Evolutionary conservation across 2,329 filamentous ascomycete species (phyloP).

Genomic region (Ciborinia camelliae): DNA sequence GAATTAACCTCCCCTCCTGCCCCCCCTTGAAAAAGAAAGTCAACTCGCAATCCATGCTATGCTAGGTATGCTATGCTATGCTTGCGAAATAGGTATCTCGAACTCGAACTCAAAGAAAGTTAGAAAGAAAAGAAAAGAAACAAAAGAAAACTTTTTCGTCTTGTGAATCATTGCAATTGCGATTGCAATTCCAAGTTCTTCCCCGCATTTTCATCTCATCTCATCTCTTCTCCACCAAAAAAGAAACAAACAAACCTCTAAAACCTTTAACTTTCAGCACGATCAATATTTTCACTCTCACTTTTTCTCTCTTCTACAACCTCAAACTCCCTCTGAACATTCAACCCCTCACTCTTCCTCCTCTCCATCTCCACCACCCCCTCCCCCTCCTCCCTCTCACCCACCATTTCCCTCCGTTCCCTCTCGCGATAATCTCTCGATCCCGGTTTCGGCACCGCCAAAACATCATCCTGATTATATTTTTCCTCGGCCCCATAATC

Average conservation of each 20-base stretch:
- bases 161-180: background rate
- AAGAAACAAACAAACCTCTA: too few species aligned
- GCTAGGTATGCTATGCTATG: background rate
- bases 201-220: too few species aligned
- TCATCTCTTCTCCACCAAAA: too few species aligned
- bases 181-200: background rate
- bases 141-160: background rate
- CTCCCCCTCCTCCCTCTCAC: background rate
- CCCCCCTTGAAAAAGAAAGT: too few species aligned
- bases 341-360: background rate
- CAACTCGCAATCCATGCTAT: too few species aligned
- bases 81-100: background rate
- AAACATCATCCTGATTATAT: background rate
- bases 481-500: background rate
- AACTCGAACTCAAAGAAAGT: background rate
- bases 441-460: constrained; percentile 19
- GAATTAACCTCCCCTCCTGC: too few species aligned
- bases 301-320: background rate
- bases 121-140: background rate
- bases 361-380: background rate
- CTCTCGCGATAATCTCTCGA: constrained; percentile 30
- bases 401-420: constrained; percentile 20
- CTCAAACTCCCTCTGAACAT: background rate
- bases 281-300: background rate
- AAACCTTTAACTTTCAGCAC: background rate